phyloP scores from a whole-genome alignment of 1,139 yeast genomes.

The Magnusiomyces tetraspermus region DNA sequence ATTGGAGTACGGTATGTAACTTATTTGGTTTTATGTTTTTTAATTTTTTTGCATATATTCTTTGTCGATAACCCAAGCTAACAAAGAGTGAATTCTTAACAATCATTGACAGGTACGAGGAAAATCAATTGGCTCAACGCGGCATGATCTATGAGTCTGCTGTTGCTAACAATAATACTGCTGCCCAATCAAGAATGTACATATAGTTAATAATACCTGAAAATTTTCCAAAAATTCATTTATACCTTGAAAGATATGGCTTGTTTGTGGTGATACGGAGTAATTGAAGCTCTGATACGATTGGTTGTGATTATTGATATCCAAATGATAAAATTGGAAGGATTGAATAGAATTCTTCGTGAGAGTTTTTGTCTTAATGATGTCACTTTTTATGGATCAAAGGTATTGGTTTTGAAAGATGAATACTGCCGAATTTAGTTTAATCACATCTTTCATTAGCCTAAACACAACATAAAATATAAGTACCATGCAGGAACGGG shows the following conservation, averaged over 20 bases:
- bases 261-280: no score
- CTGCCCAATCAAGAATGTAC: background rate
- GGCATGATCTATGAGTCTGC: conserved; percentile 21
- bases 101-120: conserved; percentile 21
- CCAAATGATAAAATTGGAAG: background rate
- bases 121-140: conserved; percentile 22
- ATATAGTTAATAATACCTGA: background rate
- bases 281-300: no score
- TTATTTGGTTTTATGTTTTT: background rate
- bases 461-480: no score
- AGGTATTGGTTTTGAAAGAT: no score
- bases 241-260: background rate
- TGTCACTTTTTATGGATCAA: no score
- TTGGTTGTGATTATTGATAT: no score
- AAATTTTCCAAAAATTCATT: background rate
- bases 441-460: no score
- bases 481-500: no score
- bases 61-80: no score
- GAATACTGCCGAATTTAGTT: no score
- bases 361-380: no score
- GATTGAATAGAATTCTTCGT: background rate
- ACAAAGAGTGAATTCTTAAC: background rate
- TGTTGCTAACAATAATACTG: background rate
- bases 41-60: background rate
- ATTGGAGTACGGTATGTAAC: conserved; percentile 46